Base-by-base conservation (phyloP, 2,329 filamentous ascomycete species). In the Pseudogymnoascus sp. region DNA sequence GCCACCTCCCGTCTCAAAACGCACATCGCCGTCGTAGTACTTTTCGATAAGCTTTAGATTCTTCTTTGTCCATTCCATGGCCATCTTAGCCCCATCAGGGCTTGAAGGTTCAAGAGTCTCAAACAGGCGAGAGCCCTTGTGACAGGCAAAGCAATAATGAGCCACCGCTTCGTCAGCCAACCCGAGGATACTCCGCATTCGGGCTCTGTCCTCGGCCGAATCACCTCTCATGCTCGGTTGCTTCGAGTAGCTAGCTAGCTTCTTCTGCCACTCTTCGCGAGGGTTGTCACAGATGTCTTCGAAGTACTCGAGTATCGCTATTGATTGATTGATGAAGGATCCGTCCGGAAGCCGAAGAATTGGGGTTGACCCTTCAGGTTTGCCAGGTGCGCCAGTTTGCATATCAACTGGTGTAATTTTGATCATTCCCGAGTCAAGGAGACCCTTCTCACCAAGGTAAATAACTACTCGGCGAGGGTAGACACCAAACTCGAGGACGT, bases 291-390 rank as follows among this genome's bases (percentile, higher is more conserved):
- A 71, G 19, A 70, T 60, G 26, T 70, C 69, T 63, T 71, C 67
- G 33, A 70, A 63, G 62, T 69, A 71, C 2, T 70, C 66, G 3
- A 71, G 42, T 13, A 71, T 70, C 7, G 68, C 69, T n/a, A 69
- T 11, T 2, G 69, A 69, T 47, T 69, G 67, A 47, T 65, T 68
- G 38, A 71, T 69, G 35, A 65, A 66, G n/a, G 53, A 65, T 2
- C 67, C 69, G 31, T 68, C 61, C 13, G 66, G 66, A 10, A 70
- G 47, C 17, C 40, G 17, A 15, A 71, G 64, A 23, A 69, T 65
- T 9, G 68, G 69, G 1, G 67, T 62, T 9, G 62, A 63, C 1
- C 69, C 69, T 11, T 66, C 62, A 1, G 69, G 68, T 60, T 70
- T 71, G 10, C 68, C 67, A 1, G 68, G 66, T 2, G 69, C 68